Conservation (phyloP, 495 filamentous ascomycete genomes). For the Pyrenopolyporus hunteri region DNA sequence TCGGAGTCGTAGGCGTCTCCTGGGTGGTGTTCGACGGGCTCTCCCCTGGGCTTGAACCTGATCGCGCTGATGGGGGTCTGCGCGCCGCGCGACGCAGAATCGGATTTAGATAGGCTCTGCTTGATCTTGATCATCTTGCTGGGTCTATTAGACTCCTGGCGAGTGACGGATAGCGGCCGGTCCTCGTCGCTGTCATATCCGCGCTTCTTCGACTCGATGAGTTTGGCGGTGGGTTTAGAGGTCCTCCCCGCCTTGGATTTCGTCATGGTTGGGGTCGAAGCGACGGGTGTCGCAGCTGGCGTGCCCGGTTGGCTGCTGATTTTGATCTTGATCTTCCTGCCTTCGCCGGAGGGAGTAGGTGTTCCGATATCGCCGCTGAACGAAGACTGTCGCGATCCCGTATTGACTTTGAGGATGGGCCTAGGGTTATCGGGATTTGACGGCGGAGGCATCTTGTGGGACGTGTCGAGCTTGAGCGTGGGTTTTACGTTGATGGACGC, state of each 20-base stretch:
- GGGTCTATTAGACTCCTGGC: constrained; percentile 31
- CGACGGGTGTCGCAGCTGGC: constrained; percentile 40
- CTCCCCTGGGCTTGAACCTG: constrained; percentile 63
- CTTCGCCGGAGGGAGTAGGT: constrained; percentile 49
- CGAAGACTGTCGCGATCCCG: constrained; percentile 28
- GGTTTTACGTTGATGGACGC: constrained; percentile 36
- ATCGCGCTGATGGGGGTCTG: constrained; percentile 51
- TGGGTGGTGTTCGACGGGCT: constrained; percentile 64
- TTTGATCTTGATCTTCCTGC: constrained; percentile 62
- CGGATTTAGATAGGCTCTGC: constrained; percentile 15
- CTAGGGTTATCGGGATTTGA: constrained; percentile 30
- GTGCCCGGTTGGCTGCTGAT: constrained; percentile 54
- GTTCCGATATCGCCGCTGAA: constrained; percentile 38
- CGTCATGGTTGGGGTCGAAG: constrained; percentile 32
- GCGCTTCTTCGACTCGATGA: constrained; percentile 51
- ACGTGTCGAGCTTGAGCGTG: constrained; percentile 38
- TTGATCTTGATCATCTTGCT: constrained; percentile 54
- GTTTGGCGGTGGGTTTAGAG: constrained; percentile 55
- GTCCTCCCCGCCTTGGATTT: constrained; percentile 58
- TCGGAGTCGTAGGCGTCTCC: constrained; percentile 98
- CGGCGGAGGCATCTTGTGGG: constrained; percentile 38
- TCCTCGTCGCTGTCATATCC: constrained; percentile 53
- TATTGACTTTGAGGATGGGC: constrained; percentile 49
- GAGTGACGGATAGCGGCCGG: constrained; percentile 39
- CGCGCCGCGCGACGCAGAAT: constrained; percentile 6